These are phyloP conservation scores for Fraxinus sp. DNA, from an alignment of 305 asterid genomes.

Conservation along the genomic window DNA sequence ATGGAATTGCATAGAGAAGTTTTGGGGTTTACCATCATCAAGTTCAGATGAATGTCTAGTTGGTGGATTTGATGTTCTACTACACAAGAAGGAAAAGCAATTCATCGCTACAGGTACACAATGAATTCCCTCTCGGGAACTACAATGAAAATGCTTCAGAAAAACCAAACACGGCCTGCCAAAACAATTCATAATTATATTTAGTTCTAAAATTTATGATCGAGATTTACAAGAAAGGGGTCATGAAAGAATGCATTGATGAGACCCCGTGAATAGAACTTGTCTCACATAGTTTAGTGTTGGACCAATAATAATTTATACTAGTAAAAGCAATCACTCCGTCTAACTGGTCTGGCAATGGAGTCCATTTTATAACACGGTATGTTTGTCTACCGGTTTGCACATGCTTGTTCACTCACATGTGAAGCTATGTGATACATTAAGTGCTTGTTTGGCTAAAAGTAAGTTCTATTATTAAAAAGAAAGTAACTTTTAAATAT, in stretches of 20 bases:
- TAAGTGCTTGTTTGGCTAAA: neutral
- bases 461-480: neutral
- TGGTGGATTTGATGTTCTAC: slow-evolving; percentile 25
- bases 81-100: slow-evolving; percentile 44
- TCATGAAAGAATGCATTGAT: neutral
- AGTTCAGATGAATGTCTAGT: slow-evolving; percentile 29
- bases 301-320: neutral
- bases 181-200: neutral
- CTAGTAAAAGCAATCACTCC: neutral
- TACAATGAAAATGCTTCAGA: slow-evolving; percentile 14
- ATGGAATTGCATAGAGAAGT: neutral
- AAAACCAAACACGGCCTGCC: slow-evolving; percentile 29
- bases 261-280: slow-evolving; percentile 1
- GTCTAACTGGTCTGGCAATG: neutral
- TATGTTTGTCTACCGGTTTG: neutral
- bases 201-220: neutral
- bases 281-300: neutral
- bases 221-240: slow-evolving; percentile 11
- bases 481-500: neutral
- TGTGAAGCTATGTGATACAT: neutral
- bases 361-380: neutral
- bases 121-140: slow-evolving; percentile 14
- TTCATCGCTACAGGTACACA: slow-evolving; percentile 45
- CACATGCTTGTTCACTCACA: neutral
- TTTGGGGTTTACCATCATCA: slow-evolving; percentile 43